Evolutionary conservation across 2,329 filamentous ascomycete species (phyloP).

Genomic region (Phyllachora maydis): DNA sequence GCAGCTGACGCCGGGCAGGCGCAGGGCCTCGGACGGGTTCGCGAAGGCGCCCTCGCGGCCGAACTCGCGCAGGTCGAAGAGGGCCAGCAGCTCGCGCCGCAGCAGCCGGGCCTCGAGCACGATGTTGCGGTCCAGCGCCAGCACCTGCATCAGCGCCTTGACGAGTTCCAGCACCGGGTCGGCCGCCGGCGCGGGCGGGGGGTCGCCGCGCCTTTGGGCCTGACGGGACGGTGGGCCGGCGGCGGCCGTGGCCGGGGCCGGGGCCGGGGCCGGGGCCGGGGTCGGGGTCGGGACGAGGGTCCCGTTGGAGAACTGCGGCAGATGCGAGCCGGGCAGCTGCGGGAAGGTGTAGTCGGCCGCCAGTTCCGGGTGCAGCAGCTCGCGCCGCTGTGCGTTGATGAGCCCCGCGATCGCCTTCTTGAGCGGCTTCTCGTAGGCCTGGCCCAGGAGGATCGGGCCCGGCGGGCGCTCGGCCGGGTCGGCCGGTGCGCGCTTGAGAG

Average conservation of each 20-base stretch:
- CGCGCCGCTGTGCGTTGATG: constrained; percentile 70
- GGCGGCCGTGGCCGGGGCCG: too few species aligned
- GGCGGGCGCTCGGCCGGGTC: constrained; percentile 29
- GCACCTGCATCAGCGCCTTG: constrained; percentile 80
- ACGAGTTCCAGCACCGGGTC: constrained; percentile 81
- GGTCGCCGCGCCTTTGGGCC: too few species aligned
- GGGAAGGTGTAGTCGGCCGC: constrained; percentile 79
- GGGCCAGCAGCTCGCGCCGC: constrained; percentile 67
- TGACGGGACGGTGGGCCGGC: too few species aligned
- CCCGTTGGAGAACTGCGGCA: constrained; percentile 17
- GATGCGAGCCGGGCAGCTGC: constrained; percentile 50
- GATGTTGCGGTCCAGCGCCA: constrained; percentile 79
- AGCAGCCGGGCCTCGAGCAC: constrained; percentile 72
- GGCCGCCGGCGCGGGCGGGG: constrained; percentile 9
- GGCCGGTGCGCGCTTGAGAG: constrained; percentile 43
- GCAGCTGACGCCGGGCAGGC: constrained; percentile 60
- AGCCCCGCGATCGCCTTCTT: constrained; percentile 73
- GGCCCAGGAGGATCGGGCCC: constrained; percentile 49
- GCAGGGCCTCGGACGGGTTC: constrained; percentile 63
- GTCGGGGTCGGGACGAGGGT: constrained; percentile 4
- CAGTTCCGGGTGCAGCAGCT: constrained; percentile 75
- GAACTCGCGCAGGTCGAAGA: constrained; percentile 94
- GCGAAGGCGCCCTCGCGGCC: constrained; percentile 68
- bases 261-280: too few species aligned
- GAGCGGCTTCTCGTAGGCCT: constrained; percentile 68